A percentile compares a stretch with the other conserved stretches of the same genome.
These are phyloP conservation scores for Dimargaris cristalligena DNA, from an alignment of 192 early-diverging fungal species.

Conservation along the genomic window DNA sequence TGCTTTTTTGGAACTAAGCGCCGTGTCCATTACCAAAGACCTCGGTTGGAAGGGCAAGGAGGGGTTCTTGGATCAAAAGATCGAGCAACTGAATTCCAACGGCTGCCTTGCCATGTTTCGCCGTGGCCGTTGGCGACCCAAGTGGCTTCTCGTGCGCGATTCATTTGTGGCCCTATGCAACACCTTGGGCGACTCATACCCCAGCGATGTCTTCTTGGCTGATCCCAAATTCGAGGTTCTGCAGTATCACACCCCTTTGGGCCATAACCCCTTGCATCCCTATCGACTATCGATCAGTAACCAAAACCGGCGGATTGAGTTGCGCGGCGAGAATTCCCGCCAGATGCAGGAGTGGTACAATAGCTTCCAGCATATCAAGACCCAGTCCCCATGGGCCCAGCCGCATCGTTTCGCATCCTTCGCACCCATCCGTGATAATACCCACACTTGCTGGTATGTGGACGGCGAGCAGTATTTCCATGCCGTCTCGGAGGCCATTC, in stretches of 20 bases:
- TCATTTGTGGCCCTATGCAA: slow-evolving; percentile 38
- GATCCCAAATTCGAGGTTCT: slow-evolving; percentile 30
- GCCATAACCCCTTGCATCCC: slow-evolving; percentile 33
- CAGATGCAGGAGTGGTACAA: slow-evolving; percentile 53
- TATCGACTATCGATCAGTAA: slow-evolving; percentile 45
- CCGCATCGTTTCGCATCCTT: slow-evolving; percentile 52
- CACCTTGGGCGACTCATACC: slow-evolving; percentile 28
- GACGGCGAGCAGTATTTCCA: slow-evolving; percentile 65
- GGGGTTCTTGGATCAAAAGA: slow-evolving; percentile 46
- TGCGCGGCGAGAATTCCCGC: slow-evolving; percentile 44
- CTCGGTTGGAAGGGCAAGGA: slow-evolving; percentile 80
- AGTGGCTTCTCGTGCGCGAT: slow-evolving; percentile 62
- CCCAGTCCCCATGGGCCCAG: slow-evolving; percentile 41
- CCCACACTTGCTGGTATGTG: slow-evolving; percentile 48
- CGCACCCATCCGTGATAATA: slow-evolving; percentile 48
- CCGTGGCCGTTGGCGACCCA: slow-evolving; percentile 35
- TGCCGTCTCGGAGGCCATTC: slow-evolving; percentile 53
- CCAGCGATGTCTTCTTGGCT: slow-evolving; percentile 28
- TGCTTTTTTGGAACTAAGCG: slow-evolving; percentile 58
- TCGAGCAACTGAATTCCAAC: slow-evolving; percentile 25
- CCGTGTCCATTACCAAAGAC: slow-evolving; percentile 51
- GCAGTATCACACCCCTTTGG: slow-evolving; percentile 13
- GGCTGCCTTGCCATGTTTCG: slow-evolving; percentile 28
- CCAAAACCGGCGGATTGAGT: slow-evolving; percentile 41
- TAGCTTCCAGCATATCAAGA: slow-evolving; percentile 36